phyloP scores from a whole-genome alignment of 2,329 filamentous ascomycete species.

The Aspergillus clavatus region DNA sequence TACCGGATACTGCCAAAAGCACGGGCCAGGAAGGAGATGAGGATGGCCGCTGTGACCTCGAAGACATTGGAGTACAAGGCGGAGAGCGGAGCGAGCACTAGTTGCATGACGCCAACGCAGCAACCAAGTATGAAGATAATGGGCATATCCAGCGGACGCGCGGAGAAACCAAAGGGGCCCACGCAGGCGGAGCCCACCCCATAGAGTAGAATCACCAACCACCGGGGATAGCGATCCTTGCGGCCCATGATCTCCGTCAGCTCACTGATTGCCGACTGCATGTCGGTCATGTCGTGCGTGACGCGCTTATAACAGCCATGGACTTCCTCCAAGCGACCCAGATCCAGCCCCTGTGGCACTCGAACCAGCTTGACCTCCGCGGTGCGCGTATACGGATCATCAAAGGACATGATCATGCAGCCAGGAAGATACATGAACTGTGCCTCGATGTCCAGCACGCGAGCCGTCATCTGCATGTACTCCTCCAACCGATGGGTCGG shows the following conservation, averaged over 20 bases:
- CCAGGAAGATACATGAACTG: constrained; percentile 80
- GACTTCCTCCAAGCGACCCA: constrained; percentile 39
- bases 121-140: constrained; percentile 63
- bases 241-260: constrained; percentile 52
- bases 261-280: constrained; percentile 35
- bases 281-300: constrained; percentile 39
- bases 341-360: constrained; percentile 37
- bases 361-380: constrained; percentile 42
- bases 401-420: constrained; percentile 55
- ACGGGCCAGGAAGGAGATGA: constrained; percentile 63
- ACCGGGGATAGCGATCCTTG: constrained; percentile 50
- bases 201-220: constrained; percentile 59
- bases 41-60: constrained; percentile 50
- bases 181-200: constrained; percentile 70
- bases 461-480: constrained; percentile 81
- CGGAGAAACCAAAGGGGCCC: constrained; percentile 72
- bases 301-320: constrained; percentile 44
- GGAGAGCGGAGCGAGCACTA: constrained; percentile 68
- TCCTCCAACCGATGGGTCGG: constrained; percentile 53
- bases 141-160: constrained; percentile 55
- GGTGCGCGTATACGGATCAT: constrained; percentile 42
- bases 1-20: constrained; percentile 60
- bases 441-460: constrained; percentile 77
- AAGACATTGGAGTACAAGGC: constrained; percentile 50
- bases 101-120: constrained; percentile 67